Conservation (phyloP, 805 yeast genomes). For the Starmerella scarabaei region DNA sequence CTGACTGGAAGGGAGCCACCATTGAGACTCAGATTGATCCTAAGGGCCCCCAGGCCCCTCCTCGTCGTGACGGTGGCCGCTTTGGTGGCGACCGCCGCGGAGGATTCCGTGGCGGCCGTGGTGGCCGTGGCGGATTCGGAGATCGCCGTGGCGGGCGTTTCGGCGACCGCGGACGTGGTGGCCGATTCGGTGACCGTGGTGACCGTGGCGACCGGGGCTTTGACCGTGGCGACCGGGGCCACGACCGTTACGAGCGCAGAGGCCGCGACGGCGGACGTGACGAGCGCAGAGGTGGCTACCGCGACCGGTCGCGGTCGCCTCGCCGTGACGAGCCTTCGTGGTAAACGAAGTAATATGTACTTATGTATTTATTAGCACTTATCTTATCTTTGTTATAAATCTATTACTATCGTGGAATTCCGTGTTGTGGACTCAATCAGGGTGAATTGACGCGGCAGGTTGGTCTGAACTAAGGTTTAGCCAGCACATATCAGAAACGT, state of each 20-base stretch:
- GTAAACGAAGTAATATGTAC: constrained; percentile 5
- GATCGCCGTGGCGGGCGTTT: constrained; percentile 18
- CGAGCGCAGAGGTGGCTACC: constrained; percentile 22
- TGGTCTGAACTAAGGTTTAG: too few species aligned
- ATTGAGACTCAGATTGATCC: constrained; percentile 64
- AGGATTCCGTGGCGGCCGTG: constrained; percentile 21
- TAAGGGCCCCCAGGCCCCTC: constrained; percentile 31
- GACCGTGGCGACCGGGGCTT: constrained; percentile 22
- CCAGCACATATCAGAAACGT: too few species aligned
- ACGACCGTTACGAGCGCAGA: constrained; percentile 12
- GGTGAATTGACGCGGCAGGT: too few species aligned
- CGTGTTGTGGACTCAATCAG: too few species aligned
- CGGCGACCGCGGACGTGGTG: constrained; percentile 17
- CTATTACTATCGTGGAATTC: too few species aligned
- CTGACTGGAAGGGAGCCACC: constrained; percentile 55
- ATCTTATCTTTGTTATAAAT: too few species aligned
- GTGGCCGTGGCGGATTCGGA: constrained; percentile 18
- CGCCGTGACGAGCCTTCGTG: constrained; percentile 17
- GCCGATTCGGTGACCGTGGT: constrained; percentile 16
- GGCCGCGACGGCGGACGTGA: constrained; percentile 10
- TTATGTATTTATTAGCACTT: background rate
- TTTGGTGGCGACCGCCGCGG: constrained; percentile 33
- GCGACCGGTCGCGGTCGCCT: constrained; percentile 21
- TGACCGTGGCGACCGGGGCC: constrained; percentile 17
- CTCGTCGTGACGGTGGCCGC: constrained; percentile 26